Conservation (phyloP, 352 stramenopile genomes). For the Globisporangium cylindrosporum region DNA sequence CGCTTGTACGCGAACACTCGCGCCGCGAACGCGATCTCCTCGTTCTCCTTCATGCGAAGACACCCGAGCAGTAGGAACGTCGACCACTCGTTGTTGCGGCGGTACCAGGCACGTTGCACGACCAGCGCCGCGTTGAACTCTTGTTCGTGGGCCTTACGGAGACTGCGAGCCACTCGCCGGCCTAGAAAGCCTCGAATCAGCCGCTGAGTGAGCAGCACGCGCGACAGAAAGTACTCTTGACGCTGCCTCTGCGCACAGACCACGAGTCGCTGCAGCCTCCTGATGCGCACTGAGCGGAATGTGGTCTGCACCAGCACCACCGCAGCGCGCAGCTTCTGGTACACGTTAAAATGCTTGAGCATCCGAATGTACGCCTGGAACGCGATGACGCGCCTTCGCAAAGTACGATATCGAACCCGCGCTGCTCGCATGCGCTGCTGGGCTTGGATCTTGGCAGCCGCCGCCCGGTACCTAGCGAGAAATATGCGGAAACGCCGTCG, state of each 20-base stretch:
- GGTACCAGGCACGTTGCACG: constrained; percentile 80
- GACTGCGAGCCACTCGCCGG: constrained; percentile 24
- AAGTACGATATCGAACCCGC: constrained; percentile 24
- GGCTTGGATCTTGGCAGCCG: constrained; percentile 60
- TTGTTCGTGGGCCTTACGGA: constrained; percentile 29
- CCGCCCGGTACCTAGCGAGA: constrained; percentile 47
- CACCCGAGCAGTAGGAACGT: constrained; percentile 81
- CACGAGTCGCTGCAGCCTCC: constrained; percentile 54
- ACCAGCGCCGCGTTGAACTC: constrained; percentile 62
- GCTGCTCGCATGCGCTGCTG: constrained; percentile 47
- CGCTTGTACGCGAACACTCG: constrained; percentile 42
- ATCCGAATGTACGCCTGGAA: constrained; percentile 60
- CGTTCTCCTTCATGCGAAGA: constrained; percentile 60
- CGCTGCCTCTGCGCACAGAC: constrained; percentile 47
- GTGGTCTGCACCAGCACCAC: constrained; percentile 54
- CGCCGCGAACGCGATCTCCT: constrained; percentile 51
- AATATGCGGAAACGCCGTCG: constrained; percentile 51
- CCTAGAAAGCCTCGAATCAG: constrained; percentile 56
- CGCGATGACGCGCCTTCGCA: constrained; percentile 41
- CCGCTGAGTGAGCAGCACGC: constrained; percentile 45
- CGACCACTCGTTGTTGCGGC: constrained; percentile 78
- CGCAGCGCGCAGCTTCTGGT: constrained; percentile 38
- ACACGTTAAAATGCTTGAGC: constrained; percentile 39
- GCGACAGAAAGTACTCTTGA: constrained; percentile 41
- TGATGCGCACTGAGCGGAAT: constrained; percentile 47